Evolutionary conservation across 192 early-diverging fungal species (phyloP).

Genomic region (Thamnidium elegans): DNA sequence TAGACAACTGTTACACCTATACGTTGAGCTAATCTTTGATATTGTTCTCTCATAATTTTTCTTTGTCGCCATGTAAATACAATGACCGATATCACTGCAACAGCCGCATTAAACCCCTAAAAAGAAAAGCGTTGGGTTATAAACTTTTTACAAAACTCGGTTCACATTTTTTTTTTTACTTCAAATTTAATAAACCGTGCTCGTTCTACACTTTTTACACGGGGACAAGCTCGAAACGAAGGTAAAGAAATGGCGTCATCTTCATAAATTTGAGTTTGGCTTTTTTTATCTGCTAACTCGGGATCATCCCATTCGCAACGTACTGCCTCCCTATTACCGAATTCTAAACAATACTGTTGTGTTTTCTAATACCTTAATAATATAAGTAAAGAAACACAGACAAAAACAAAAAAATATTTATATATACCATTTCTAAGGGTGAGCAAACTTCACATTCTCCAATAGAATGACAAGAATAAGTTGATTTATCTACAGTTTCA

Average conservation of each 20-base stretch:
- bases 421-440: constrained; percentile 34
- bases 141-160: neutral
- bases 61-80: constrained; percentile 39
- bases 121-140: neutral
- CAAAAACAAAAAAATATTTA: neutral
- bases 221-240: constrained; percentile 28
- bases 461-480: constrained; percentile 30
- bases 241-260: constrained; percentile 29
- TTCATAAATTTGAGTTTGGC: constrained; percentile 19
- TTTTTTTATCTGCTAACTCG: constrained; percentile 12
- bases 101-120: constrained; percentile 28
- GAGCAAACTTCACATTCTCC: constrained; percentile 38
- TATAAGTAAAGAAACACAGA: neutral
- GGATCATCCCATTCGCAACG: constrained; percentile 33
- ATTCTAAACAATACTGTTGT: constrained; percentile 30
- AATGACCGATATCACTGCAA: constrained; percentile 23
- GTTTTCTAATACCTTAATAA: constrained; percentile 31
- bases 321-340: constrained; percentile 39
- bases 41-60: constrained; percentile 34
- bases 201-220: constrained; percentile 29
- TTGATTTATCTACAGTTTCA: constrained; percentile 19
- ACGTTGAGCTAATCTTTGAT: constrained; percentile 34
- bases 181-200: constrained; percentile 29
- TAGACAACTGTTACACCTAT: constrained; percentile 27
- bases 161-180: constrained; percentile 21